Percentiles rank a stretch among this genome's conserved stretches.
Conservation (phyloP, 129 eudicot genomes). For the Ambrosia artemisiifolia region DNA sequence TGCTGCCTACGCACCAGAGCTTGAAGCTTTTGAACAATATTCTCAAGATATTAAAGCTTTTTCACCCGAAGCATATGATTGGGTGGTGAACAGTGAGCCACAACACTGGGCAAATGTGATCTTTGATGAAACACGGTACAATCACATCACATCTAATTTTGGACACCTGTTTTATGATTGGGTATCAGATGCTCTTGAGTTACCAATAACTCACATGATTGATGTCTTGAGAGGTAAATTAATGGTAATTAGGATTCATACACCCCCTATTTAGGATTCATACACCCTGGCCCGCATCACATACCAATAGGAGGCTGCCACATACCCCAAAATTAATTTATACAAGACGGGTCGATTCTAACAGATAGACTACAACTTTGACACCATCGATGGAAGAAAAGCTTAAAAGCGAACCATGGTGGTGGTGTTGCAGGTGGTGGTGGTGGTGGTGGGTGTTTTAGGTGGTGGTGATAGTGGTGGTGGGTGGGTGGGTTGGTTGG, state of each 20-base stretch:
- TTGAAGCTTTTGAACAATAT: slow-evolving; percentile 58
- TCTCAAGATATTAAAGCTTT: slow-evolving; percentile 69
- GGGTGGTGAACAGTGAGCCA: slow-evolving; percentile 70
- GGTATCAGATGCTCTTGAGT: slow-evolving; percentile 81
- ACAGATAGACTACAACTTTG: slow-evolving; percentile 61
- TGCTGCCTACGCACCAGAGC: slow-evolving; percentile 70
- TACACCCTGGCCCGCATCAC: no score
- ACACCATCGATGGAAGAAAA: slow-evolving; percentile 80
- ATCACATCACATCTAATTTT: slow-evolving; percentile 71
- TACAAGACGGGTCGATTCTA: slow-evolving; percentile 62
- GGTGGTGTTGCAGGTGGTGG: no score
- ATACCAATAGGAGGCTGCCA: no score
- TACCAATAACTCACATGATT: slow-evolving; percentile 83
- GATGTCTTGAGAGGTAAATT: slow-evolving; percentile 74
- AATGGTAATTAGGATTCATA: no score
- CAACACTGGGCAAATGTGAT: slow-evolving; percentile 85
- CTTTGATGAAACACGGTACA: slow-evolving; percentile 70
- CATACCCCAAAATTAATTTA: slow-evolving; percentile 66
- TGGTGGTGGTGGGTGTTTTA: no score
- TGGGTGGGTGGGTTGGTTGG: no score
- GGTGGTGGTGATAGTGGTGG: no score
- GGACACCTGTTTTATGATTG: slow-evolving; percentile 68
- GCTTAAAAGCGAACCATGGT: slow-evolving; percentile 56
- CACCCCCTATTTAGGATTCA: no score
- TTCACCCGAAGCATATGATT: slow-evolving; percentile 81